These are phyloP conservation scores for Metschnikowia kunwiensis DNA, from an alignment of 805 yeast species.

Conservation along the genomic window DNA sequence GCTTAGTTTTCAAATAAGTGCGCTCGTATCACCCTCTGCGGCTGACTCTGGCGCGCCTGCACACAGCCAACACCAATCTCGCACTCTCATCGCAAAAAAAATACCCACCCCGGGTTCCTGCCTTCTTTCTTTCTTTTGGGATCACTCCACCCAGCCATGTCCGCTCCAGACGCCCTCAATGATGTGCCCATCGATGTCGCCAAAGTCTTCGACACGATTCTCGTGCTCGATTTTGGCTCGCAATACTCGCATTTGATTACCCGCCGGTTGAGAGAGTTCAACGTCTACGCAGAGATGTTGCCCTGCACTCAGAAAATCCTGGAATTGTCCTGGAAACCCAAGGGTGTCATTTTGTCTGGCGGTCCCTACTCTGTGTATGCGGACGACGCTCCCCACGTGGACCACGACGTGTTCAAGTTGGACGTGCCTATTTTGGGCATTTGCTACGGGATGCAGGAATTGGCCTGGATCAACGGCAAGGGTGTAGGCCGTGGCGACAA, in stretches of 20 bases:
- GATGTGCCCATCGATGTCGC: constrained; percentile 64
- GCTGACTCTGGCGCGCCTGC: too few relatives aligned
- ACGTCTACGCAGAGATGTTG: constrained; percentile 98
- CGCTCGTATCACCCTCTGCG: too few relatives aligned
- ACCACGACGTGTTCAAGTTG: constrained; percentile 85
- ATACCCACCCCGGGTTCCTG: background rate
- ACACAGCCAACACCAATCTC: too few relatives aligned
- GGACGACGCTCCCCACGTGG: constrained; percentile 95
- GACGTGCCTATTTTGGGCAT: constrained; percentile 94
- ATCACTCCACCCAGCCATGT: constrained; percentile 4
- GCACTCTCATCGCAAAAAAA: constrained; percentile 2
- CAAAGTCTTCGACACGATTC: constrained; percentile 89
- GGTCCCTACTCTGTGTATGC: constrained; percentile 98
- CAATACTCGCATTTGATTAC: constrained; percentile 97
- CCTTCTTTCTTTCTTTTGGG: constrained; percentile 1
- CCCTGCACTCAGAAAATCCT: constrained; percentile 98
- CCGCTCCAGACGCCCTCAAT: constrained; percentile 15
- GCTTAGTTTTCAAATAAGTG: too few relatives aligned
- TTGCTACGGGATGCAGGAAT: constrained; percentile 98
- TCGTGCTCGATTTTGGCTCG: constrained; percentile 97
- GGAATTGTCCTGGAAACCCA: constrained; percentile 91
- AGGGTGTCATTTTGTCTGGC: constrained; percentile 93
- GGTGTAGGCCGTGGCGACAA: constrained; percentile 94
- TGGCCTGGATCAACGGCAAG: constrained; percentile 96
- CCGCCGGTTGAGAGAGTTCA: constrained; percentile 95